Percentiles rank a stretch among this genome's conserved stretches.
phyloP scores from a whole-genome alignment of 2,329 filamentous ascomycete genomes.

The Colletotrichum spaethianum region DNA sequence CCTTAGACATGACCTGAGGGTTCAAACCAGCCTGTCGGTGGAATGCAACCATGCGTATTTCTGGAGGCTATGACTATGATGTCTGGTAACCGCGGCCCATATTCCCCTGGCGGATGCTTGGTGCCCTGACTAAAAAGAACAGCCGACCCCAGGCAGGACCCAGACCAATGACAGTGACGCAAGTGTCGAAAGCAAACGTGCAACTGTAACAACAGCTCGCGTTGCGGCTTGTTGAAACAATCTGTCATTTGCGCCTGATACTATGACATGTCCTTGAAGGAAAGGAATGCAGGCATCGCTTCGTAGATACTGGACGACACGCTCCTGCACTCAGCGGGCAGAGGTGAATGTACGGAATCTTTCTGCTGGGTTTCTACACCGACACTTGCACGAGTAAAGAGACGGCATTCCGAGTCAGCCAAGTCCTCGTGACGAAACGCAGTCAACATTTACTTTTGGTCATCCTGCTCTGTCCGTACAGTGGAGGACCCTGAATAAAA shows the following conservation, averaged over 20 bases:
- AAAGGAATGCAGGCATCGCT: neutral
- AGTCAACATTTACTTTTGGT: neutral
- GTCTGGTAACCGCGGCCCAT: neutral
- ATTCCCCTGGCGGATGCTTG: constrained; percentile 5
- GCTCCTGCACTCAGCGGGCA: neutral
- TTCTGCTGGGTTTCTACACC: constrained; percentile 12
- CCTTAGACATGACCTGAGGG: constrained; percentile 22
- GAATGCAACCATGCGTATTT: constrained; percentile 1
- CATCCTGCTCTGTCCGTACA: neutral
- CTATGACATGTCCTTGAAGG: neutral
- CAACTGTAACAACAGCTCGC: neutral
- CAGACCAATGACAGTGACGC: constrained; percentile 1
- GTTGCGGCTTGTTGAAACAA: neutral
- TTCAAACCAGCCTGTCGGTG: neutral
- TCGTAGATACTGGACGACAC: neutral
- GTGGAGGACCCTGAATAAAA: neutral
- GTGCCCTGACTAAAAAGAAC: constrained; percentile 3
- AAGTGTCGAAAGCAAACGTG: constrained; percentile 9
- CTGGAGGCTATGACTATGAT: neutral
- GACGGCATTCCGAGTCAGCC: constrained; percentile 28
- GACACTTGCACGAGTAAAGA: constrained; percentile 32
- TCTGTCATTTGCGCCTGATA: neutral
- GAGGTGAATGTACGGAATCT: neutral
- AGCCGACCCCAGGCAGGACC: neutral
- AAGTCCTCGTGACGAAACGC: constrained; percentile 15